Base-by-base conservation (phyloP, 805 yeast species). In the Wilhelminamyces savonicus region DNA sequence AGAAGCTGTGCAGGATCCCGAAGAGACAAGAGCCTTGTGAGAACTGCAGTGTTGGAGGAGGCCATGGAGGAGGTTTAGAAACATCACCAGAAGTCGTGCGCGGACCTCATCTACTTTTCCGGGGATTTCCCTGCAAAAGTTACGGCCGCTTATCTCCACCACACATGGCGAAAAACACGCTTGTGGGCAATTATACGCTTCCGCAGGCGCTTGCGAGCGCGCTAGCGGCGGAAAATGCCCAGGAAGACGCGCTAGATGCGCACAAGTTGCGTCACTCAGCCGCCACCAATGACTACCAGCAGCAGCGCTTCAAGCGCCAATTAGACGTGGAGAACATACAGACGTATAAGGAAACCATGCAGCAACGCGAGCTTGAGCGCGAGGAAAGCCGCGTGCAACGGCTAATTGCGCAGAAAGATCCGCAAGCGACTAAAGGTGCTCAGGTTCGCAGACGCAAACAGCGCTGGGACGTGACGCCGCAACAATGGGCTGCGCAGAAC, bases 1-100 rank as follows among this genome's bases (percentile, higher is more conserved):
- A 85, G 52, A 31, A 90, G 72, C 0, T 95, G 94, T 0, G 90
- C 71, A 14, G 55, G 54, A 45, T 92, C 97, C 40, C 78, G 82
- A 29, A 84, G 57, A 3, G 77, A 56, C 3, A 92, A 53, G 5
- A 85, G 60, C 35, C 97, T 60, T 26, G 69, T 75, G 5, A 87
- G 60, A 19, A 81, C 79, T 5, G 52, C 36, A 4, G 69, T 52
- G 25, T 46, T 54, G 34, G 58, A 66, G 3, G 48, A 41, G 11
- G 60, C 40, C 66, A 60, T 59, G 13, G 16, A 12, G 19, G 26
- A 17, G 15, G 13, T 14, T 11, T 13, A 8, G 18, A 21, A n/a
- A 26, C 16, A 13, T 23, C 6, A 7, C 9, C 8, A 7, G 11
- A 7, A 11, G 16, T n/a, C 11, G 18, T 11, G 24, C 24, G 14